Evolutionary conservation across 306 rosid genomes (phyloP).

Genomic region (Corylus heterophylla): DNA sequence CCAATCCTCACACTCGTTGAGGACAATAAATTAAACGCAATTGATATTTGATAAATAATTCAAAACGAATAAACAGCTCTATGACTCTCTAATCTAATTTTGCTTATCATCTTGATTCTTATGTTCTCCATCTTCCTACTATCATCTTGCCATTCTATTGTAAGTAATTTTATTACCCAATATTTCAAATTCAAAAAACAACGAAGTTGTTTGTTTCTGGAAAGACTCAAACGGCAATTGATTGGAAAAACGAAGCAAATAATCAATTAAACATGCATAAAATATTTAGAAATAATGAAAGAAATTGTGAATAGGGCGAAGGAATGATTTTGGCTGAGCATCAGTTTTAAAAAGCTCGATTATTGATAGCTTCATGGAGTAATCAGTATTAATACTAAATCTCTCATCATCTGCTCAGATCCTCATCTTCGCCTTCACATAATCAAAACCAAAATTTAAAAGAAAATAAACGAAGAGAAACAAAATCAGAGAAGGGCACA

Average conservation of each 20-base stretch:
- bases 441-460: neutral
- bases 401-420: slow-evolving; percentile 12
- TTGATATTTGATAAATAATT: no score
- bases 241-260: no score
- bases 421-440: neutral
- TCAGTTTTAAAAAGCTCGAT: slow-evolving; percentile 18
- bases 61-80: neutral
- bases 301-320: neutral
- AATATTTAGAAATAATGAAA: neutral
- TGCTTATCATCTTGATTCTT: neutral
- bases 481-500: neutral
- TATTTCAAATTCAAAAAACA: neutral
- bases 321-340: neutral
- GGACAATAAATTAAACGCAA: no score
- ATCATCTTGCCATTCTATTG: neutral
- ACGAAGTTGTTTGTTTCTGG: neutral
- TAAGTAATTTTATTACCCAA: no score
- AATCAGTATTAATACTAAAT: slow-evolving; percentile 2
- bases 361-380: slow-evolving; percentile 9
- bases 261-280: neutral
- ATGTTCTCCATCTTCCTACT: neutral
- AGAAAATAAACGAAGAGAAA: neutral
- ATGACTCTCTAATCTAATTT: neutral
- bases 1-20: no score
- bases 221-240: no score